phyloP scores from a whole-genome alignment of 129 eudicot species.

The Chrysanthemum lavandulifolium region DNA sequence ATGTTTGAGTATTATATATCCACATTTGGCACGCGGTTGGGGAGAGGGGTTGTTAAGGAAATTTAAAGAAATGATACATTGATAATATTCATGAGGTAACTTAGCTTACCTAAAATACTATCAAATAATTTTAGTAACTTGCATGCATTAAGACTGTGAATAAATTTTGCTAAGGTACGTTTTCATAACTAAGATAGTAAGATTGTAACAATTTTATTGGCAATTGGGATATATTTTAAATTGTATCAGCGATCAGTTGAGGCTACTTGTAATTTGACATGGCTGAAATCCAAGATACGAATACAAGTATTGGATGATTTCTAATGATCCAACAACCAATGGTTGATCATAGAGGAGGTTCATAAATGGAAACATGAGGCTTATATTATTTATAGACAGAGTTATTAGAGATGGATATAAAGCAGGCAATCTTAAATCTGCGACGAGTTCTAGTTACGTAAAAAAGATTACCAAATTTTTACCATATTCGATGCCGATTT shows the following conservation, averaged over 20 bases:
- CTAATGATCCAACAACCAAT: constrained; percentile 46
- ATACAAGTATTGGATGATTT: constrained; percentile 67
- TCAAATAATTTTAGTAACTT: too few species aligned
- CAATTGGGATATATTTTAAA: constrained; percentile 22
- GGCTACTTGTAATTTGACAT: constrained; percentile 54
- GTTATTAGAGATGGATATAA: constrained; percentile 60
- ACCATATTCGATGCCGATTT: constrained; percentile 71
- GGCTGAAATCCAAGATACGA: constrained; percentile 58
- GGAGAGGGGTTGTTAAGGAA: too few species aligned
- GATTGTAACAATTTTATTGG: too few species aligned
- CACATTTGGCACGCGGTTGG: too few species aligned
- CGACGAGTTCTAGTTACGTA: constrained; percentile 55
- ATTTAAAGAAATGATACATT: too few species aligned
- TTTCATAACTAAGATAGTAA: too few species aligned
- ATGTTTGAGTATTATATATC: too few species aligned
- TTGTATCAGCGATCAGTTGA: constrained; percentile 54
- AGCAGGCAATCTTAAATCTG: constrained; percentile 65
- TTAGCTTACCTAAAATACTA: too few species aligned
- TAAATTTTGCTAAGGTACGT: too few species aligned
- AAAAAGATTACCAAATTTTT: constrained; percentile 53
- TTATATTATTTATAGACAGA: constrained; percentile 58
- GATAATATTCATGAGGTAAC: too few species aligned
- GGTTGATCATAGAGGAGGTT: constrained; percentile 35
- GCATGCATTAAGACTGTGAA: too few species aligned
- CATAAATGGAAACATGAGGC: constrained; percentile 48